Evolutionary conservation across 148 eudicot species (phyloP).

Genomic region (Talinum fruticosum): DNA sequence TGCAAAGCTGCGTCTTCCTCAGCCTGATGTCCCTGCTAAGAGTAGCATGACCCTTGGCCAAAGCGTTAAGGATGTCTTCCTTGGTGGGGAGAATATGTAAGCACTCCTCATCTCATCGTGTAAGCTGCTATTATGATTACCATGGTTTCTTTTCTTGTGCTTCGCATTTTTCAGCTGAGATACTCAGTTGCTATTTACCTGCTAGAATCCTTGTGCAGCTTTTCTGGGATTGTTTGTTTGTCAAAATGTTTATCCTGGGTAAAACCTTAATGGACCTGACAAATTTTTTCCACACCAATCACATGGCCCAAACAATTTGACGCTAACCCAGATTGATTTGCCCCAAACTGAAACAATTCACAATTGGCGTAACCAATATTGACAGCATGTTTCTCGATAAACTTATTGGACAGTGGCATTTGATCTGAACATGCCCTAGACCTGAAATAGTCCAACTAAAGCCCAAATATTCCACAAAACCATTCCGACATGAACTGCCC

Average conservation of each 20-base stretch:
- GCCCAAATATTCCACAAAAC: no score
- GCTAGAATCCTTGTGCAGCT: not conserved
- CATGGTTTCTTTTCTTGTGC: not conserved
- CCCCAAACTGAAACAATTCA: no score
- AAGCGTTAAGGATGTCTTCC: slow-evolving; percentile 85
- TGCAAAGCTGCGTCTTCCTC: slow-evolving; percentile 87
- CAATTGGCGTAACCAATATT: no score
- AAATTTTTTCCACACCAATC: not conserved
- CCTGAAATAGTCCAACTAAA: not conserved
- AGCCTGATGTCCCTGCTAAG: slow-evolving; percentile 55
- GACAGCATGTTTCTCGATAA: no score
- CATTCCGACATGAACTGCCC: not conserved
- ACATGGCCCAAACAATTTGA: not conserved
- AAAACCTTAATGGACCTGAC: not conserved
- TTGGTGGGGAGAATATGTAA: slow-evolving; percentile 98
- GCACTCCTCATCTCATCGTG: slow-evolving; percentile 19
- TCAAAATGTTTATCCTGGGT: not conserved
- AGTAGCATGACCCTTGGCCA: slow-evolving; percentile 80
- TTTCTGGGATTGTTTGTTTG: not conserved
- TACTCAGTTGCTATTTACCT: not conserved
- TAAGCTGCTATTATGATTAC: not conserved
- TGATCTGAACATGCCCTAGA: not conserved
- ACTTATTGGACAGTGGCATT: not conserved
- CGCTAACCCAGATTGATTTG: not conserved
- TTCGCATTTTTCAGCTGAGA: not conserved